These are phyloP conservation scores for Aureobasidium sp. DNA, from an alignment of 2,329 filamentous ascomycete species.

Conservation along the genomic window DNA sequence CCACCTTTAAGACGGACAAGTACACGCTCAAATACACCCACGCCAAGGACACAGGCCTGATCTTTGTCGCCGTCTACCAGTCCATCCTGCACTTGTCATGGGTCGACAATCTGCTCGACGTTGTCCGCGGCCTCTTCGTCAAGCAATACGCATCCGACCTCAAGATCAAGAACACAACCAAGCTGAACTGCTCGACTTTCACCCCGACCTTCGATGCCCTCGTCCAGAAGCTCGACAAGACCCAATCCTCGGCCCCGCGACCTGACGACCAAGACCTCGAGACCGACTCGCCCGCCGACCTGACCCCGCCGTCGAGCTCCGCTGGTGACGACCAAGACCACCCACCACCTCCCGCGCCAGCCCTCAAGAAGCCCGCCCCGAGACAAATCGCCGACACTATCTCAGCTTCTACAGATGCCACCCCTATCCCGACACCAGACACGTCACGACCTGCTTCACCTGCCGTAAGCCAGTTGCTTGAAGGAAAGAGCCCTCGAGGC, in stretches of 20 bases:
- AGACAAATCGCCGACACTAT: constrained; percentile 6
- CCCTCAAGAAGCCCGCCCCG: constrained; percentile 43
- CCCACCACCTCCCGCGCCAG: constrained; percentile 47
- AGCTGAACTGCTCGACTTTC: constrained; percentile 72
- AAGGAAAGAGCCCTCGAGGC: constrained; percentile 66
- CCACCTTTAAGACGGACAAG: constrained; percentile 80
- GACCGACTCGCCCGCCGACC: constrained; percentile 33
- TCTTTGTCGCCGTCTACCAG: constrained; percentile 97
- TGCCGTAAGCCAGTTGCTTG: constrained; percentile 57
- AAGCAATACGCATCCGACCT: constrained; percentile 85
- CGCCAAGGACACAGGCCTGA: constrained; percentile 84
- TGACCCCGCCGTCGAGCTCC: constrained; percentile 47
- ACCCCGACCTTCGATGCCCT: constrained; percentile 94
- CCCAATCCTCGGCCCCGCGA: constrained; percentile 32
- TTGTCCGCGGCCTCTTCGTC: constrained; percentile 86
- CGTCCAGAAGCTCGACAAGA: constrained; percentile 68
- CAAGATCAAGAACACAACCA: constrained; percentile 64
- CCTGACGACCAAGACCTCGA: constrained; percentile 18
- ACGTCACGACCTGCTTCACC: constrained; percentile 76
- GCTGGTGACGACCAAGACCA: constrained; percentile 41
- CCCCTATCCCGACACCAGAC: constrained; percentile 63
- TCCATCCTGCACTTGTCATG: constrained; percentile 91
- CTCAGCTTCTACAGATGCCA: constrained; percentile 57
- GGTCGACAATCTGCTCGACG: constrained; percentile 94
- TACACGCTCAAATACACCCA: constrained; percentile 93